Percentiles rank a stretch among this genome's conserved stretches.
phyloP scores from a whole-genome alignment of 495 filamentous ascomycete genomes.

The Xylaria bambusicola region DNA sequence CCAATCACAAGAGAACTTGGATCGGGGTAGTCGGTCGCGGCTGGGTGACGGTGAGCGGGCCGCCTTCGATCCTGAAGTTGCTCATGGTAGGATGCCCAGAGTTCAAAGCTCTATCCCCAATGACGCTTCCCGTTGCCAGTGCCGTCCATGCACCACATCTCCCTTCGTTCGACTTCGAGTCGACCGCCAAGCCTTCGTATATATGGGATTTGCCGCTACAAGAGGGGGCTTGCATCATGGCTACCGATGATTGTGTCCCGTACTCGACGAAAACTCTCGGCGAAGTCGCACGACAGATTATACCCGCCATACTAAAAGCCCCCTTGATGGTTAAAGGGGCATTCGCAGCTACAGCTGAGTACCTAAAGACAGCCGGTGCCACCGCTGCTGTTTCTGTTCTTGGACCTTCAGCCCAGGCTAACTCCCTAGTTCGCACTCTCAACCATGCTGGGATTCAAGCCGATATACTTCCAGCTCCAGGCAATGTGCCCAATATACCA shows the following conservation, averaged over 20 bases:
- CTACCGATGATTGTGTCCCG: conserved; percentile 14
- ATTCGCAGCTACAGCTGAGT: conserved; percentile 13
- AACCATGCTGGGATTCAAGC: not conserved
- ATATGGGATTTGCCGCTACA: conserved; percentile 19
- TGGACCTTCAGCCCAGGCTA: conserved; percentile 13
- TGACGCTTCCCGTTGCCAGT: conserved; percentile 16
- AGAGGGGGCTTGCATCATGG: conserved; percentile 19
- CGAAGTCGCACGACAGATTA: conserved; percentile 14
- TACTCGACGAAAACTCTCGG: conserved; percentile 15
- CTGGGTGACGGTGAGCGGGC: conserved; percentile 20
- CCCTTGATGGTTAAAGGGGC: conserved; percentile 13
- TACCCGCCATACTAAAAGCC: conserved; percentile 1
- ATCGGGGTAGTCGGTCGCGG: conserved; percentile 13
- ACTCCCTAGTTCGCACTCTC: not conserved
- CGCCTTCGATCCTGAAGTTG: conserved; percentile 15
- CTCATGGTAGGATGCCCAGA: not conserved
- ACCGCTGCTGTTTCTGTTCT: conserved; percentile 9
- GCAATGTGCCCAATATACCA: no score
- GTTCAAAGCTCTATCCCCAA: not conserved
- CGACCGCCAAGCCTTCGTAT: conserved; percentile 10
- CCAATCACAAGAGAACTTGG: conserved; percentile 14
- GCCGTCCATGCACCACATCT: conserved; percentile 21
- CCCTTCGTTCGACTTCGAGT: conserved; percentile 11
- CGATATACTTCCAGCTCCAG: not conserved
- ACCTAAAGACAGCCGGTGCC: not conserved